These are phyloP conservation scores for Xylariales sp. DNA, from an alignment of 2,329 filamentous ascomycete species.

Conservation along the genomic window DNA sequence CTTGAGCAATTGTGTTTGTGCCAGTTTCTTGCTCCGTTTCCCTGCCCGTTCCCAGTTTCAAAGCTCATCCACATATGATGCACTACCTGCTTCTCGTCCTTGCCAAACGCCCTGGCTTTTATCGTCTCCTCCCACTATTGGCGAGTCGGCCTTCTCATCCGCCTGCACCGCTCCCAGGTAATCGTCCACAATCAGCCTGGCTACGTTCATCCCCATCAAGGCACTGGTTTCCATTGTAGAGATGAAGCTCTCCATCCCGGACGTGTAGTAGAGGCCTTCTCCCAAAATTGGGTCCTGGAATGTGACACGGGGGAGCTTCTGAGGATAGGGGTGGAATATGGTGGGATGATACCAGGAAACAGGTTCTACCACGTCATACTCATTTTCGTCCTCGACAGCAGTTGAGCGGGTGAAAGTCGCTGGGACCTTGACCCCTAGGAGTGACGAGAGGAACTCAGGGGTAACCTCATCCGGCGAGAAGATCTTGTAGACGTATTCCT, in stretches of 20 bases:
- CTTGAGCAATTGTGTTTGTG: too few species aligned
- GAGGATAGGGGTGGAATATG: constrained; percentile 80
- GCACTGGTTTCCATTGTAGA: constrained; percentile 97
- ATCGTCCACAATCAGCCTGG: constrained; percentile 63
- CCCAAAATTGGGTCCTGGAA: constrained; percentile 78
- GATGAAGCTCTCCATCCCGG: constrained; percentile 86
- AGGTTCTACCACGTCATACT: constrained; percentile 32
- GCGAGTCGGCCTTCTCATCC: neutral
- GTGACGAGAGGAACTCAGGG: constrained; percentile 44
- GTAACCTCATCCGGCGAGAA: constrained; percentile 55
- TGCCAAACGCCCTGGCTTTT: neutral
- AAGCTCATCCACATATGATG: too few species aligned
- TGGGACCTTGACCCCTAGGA: constrained; percentile 47
- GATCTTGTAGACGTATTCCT: constrained; percentile 61
- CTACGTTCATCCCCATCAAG: constrained; percentile 84
- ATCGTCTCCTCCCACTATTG: neutral
- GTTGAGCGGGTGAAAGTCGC: constrained; percentile 27
- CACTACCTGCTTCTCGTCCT: neutral
- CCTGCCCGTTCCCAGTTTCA: too few species aligned
- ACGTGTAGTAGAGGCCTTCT: constrained; percentile 64
- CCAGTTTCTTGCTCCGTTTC: too few species aligned
- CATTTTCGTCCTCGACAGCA: constrained; percentile 14
- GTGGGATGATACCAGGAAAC: constrained; percentile 77
- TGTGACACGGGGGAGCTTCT: constrained; percentile 75
- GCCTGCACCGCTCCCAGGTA: constrained; percentile 24